Base-by-base conservation (phyloP, 805 yeast genomes). In the Saturnispora quitensis region DNA sequence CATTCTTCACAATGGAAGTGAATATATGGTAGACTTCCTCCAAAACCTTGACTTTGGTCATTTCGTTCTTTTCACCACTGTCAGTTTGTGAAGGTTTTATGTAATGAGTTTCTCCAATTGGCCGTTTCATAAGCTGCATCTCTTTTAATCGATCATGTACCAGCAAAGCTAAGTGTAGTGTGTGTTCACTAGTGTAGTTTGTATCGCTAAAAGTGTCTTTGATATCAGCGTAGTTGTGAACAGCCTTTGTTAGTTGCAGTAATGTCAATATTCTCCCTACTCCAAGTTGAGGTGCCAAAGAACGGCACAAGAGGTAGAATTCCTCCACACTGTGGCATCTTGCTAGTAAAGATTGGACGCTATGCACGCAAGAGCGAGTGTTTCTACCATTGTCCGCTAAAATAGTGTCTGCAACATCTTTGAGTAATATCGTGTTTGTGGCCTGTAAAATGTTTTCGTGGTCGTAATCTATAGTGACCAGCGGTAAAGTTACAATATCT, bases 401-500 rank as follows among this genome's bases (percentile, higher is more conserved):
- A 8, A 38, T 20, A 2, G 22, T 8, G 4, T 38, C 42, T n/a
- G 36, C 43, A 5, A 47, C 10, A 13, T 47, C 31, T 18, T 6
- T 47, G 24, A 47, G 33, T n/a, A 22, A 13, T 13, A 49, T 17
- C 9, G 25, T 28, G 22, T 49, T 49, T 5, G 17, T 3, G 27
- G 36, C 35, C n/a, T 17, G 15, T 15, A 49, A 43, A 17, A 49
- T 36, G n/a, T 10, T 25, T 20, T 12, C 24, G 22, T 43, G 51
- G 34, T 44, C 36, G 35, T 49, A 49, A 7, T 10, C 40, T 3
- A 44, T 44, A 2, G 43, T 27, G 4, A 35, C 15, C 13, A 49
- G 25, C 7, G 51, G 47, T 18, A 49, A 43, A 10, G 51, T 49
- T 13, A 49, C 15, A 7, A 49, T 27, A 9, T 49, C 47, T 9